These are phyloP conservation scores for Astrothelium macrocarpum DNA, from an alignment of 495 filamentous ascomycete genomes.

Conservation along the genomic window DNA sequence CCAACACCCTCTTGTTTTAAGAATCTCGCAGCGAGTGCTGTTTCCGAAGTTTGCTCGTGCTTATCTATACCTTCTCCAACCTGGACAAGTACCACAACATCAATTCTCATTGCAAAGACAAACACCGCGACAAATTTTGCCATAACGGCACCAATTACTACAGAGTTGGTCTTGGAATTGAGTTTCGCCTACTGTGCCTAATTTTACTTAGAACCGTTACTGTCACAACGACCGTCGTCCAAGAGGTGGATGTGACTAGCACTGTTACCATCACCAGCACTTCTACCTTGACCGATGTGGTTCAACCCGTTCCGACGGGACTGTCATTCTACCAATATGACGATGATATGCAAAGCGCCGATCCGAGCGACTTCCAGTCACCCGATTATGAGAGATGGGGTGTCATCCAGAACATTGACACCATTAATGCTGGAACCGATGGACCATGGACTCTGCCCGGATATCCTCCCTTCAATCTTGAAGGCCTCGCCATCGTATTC, in stretches of 20 bases:
- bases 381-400: background rate
- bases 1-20: background rate
- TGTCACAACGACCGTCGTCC: background rate
- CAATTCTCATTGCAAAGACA: background rate
- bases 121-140: background rate
- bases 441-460: background rate
- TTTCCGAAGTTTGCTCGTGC: background rate
- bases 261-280: background rate
- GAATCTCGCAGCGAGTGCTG: background rate
- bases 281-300: background rate
- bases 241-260: background rate
- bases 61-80: background rate
- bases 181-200: background rate
- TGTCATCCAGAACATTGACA: background rate
- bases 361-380: background rate
- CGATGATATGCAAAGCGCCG: background rate
- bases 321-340: background rate
- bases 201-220: background rate
- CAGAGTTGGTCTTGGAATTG: background rate
- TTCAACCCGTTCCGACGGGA: background rate
- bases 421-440: background rate
- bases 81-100: background rate
- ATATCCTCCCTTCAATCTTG: background rate
- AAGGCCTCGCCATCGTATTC: background rate
- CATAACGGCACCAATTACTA: background rate